Conservation (phyloP, 805 yeast genomes). For the Wickerhamomyces subpelliculosus region DNA sequence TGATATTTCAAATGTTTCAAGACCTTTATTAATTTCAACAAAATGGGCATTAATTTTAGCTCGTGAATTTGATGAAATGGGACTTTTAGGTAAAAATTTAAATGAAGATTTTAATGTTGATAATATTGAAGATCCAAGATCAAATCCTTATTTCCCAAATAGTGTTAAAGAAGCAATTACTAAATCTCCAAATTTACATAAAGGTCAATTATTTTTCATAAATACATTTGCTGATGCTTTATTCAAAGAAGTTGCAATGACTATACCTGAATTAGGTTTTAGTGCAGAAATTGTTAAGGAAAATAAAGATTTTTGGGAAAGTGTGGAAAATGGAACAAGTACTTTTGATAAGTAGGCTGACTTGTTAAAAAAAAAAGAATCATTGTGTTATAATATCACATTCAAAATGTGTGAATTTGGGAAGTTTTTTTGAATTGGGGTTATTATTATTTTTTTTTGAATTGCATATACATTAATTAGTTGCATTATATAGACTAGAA, state of each 20-base stretch:
- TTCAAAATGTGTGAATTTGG: too few relatives aligned
- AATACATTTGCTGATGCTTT: slow-evolving; percentile 73
- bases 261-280: slow-evolving; percentile 55
- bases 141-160: slow-evolving; percentile 26
- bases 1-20: slow-evolving; percentile 87
- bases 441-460: too few relatives aligned
- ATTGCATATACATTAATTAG: too few relatives aligned
- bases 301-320: slow-evolving; percentile 52
- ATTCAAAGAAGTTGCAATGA: slow-evolving; percentile 55
- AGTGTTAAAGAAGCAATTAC: slow-evolving; percentile 37
- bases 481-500: too few relatives aligned
- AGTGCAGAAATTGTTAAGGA: slow-evolving; percentile 44
- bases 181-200: slow-evolving; percentile 44
- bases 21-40: slow-evolving; percentile 68
- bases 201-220: slow-evolving; percentile 80
- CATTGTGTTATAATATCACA: too few relatives aligned
- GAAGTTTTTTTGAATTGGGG: too few relatives aligned
- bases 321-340: background rate
- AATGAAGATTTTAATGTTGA: slow-evolving; percentile 18
- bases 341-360: background rate
- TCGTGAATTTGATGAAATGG: slow-evolving; percentile 69
- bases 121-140: slow-evolving; percentile 11
- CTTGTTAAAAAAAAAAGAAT: background rate
- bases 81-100: slow-evolving; percentile 38
- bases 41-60: slow-evolving; percentile 84